phyloP scores from a whole-genome alignment of 108 stramenopile species.

The Stephanodiscus triporus region DNA sequence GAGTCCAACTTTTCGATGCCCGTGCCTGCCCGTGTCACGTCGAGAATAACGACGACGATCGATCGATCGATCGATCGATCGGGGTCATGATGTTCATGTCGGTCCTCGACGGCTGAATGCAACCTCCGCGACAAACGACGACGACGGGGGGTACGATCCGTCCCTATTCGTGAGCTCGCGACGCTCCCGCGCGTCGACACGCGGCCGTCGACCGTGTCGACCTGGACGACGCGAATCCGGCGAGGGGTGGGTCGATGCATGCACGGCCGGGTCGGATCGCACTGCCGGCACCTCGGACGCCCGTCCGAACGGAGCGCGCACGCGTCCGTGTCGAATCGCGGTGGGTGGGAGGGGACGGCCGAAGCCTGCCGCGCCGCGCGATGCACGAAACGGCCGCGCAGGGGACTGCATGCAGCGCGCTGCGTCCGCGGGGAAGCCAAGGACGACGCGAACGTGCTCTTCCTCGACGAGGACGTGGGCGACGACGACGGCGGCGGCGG shows the following conservation, averaged over 20 bases:
- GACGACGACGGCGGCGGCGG: not conserved
- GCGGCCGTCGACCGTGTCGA: constrained; percentile 55
- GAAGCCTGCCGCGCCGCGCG: constrained; percentile 63
- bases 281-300: constrained; percentile 86
- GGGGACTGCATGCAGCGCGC: constrained; percentile 70
- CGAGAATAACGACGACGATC: constrained; percentile 28
- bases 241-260: too few species aligned
- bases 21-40: constrained; percentile 53
- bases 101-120: constrained; percentile 17
- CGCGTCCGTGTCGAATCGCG: constrained; percentile 51
- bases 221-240: constrained; percentile 16
- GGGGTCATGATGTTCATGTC: constrained; percentile 54
- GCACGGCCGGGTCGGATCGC: constrained; percentile 62
- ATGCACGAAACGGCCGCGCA: constrained; percentile 66
- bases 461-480: not conserved
- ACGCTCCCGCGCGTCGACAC: constrained; percentile 65
- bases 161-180: constrained; percentile 65
- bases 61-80: too few species aligned
- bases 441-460: constrained; percentile 72
- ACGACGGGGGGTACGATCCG: constrained; percentile 8
- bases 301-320: constrained; percentile 73
- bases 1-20: constrained; percentile 73
- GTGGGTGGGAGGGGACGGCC: constrained; percentile 81
- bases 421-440: constrained; percentile 76
- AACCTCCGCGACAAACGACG: not conserved